Conservation (phyloP, 2,329 filamentous ascomycete genomes). For the Hymenoscyphus occultus region DNA sequence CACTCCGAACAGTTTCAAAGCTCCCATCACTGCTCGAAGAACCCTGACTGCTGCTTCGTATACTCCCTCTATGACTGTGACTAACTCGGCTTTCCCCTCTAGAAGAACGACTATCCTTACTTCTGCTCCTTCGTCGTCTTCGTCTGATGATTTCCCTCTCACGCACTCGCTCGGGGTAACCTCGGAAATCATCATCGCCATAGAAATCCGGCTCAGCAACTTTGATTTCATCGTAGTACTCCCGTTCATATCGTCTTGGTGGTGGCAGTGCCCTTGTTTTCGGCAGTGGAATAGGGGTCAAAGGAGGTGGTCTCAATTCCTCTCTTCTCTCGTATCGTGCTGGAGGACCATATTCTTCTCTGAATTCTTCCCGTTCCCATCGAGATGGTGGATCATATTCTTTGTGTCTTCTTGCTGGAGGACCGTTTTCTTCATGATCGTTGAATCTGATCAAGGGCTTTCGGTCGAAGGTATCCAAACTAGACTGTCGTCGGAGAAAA, state of each 20-base stretch:
- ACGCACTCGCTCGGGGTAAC: constrained; percentile 56
- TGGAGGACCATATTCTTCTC: constrained; percentile 63
- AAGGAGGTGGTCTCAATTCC: constrained; percentile 44
- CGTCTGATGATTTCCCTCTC: constrained; percentile 59
- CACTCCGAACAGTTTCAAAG: constrained; percentile 51
- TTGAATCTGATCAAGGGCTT: constrained; percentile 54
- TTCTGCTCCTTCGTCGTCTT: constrained; percentile 42
- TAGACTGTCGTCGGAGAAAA: constrained; percentile 78
- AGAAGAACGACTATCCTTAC: constrained; percentile 29
- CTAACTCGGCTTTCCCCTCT: constrained; percentile 24
- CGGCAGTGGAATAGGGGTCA: constrained; percentile 65
- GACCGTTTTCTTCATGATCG: constrained; percentile 39
- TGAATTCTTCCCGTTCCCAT: constrained; percentile 37
- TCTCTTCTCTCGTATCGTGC: constrained; percentile 37
- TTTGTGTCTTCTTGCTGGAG: constrained; percentile 45
- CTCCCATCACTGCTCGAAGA: constrained; percentile 45
- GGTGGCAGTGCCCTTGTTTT: constrained; percentile 59
- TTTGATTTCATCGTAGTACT: constrained; percentile 63
- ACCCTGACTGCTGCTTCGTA: constrained; percentile 41
- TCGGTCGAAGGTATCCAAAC: constrained; percentile 85
- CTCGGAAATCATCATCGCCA: constrained; percentile 69
- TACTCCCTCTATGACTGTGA: constrained; percentile 28
- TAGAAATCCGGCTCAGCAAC: constrained; percentile 66
- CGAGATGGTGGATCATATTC: constrained; percentile 53
- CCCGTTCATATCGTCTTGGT: constrained; percentile 56